Conservation (phyloP, 306 rosid species). For the Cicer bijugum region DNA sequence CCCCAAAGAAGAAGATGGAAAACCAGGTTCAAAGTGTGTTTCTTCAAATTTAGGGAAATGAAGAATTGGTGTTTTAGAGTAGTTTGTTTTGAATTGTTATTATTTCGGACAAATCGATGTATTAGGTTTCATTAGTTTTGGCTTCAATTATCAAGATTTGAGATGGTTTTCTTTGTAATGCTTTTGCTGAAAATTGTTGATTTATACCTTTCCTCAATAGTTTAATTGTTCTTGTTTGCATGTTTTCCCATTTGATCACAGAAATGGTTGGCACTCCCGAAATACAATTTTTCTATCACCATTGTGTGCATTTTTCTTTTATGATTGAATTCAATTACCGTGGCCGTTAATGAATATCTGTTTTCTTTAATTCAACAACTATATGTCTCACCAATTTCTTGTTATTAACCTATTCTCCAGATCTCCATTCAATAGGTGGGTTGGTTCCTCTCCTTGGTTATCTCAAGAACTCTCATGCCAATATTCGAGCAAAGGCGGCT, state of each 20-base stretch:
- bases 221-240: neutral
- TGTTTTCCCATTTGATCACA: neutral
- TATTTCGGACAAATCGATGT: neutral
- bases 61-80: slow-evolving; percentile 8
- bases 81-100: neutral
- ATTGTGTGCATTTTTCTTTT: neutral
- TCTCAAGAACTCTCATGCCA: slow-evolving; percentile 83
- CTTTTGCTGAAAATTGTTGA: slow-evolving; percentile 1
- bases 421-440: slow-evolving; percentile 90
- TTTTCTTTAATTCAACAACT: neutral
- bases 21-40: neutral
- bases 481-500: slow-evolving; percentile 94
- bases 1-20: too few relatives aligned
- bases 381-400: slow-evolving; percentile 41
- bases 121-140: slow-evolving; percentile 5
- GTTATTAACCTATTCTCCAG: slow-evolving; percentile 47
- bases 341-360: neutral
- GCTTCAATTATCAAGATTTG: neutral
- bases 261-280: neutral
- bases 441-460: slow-evolving; percentile 80
- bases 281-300: neutral
- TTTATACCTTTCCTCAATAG: neutral
- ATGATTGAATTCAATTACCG: neutral
- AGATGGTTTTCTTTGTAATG: neutral
- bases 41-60: neutral